Base-by-base conservation (phyloP, 257 asterid genomes). In the Solanum microdontum region DNA sequence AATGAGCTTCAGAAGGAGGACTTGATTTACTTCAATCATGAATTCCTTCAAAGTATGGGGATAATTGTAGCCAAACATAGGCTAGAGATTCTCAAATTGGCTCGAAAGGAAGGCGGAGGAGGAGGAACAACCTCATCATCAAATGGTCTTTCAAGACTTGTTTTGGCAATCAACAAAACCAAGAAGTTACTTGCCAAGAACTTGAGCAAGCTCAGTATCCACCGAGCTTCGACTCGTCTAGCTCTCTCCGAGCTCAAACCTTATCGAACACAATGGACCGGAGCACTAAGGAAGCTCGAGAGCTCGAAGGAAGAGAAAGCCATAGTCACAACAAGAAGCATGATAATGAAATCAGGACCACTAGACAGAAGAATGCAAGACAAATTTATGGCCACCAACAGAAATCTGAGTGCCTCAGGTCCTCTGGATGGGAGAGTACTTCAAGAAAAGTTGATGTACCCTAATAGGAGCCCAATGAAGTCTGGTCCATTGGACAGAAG, bases 31-130 rank as follows among this genome's bases (percentile, higher is more conserved):
- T 95, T 95, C 93, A 91, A 92, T 90, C 98, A 95, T 87, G 98
- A 95, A 55, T 94, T 95, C 84, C 97, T 95, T 6, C 95, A 91
- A 80, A 95, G 98, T 90, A 80, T 94, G 88, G 98, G 97, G n/a
- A 89, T 95, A 87, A 39, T 30, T 45, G 75, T 93, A 2, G 97
- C 98, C 43, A 94, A 93, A 70, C 98, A 95, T 88, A 90, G 98
- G 30, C 90, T 94, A 14, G 96, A 94, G 89, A 95, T 95, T 36
- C 92, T 95, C 83, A 95, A 94, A 88, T 95, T 95, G 4, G 93
- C 95, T 4, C 86, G 88, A 19, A 93, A 93, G 83, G 94, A 94
- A 26, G 21, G 34, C 13, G 87, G 34, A 48, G 60, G 21, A 9
- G 86, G 89, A 40, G 77, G 40, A 34, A 34, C 82, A 34, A 88